Evolutionary conservation across 129 eudicot species (phyloP).

Genomic region (Saposhnikovia divaricata): DNA sequence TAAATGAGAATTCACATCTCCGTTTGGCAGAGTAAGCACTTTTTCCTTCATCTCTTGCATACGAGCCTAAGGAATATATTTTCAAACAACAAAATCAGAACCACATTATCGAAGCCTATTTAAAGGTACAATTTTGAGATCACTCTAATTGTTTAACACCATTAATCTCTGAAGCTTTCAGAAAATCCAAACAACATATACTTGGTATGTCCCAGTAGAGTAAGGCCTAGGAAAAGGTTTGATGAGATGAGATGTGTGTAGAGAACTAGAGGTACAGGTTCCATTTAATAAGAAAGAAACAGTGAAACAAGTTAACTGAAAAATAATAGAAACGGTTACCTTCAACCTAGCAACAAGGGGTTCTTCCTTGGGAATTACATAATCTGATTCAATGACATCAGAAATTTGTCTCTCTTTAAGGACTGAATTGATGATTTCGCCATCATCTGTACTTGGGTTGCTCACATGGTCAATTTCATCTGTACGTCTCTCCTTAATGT

Average conservation of each 20-base stretch:
- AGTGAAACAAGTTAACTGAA: not conserved
- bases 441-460: conserved; percentile 28
- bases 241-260: not conserved
- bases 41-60: conserved; percentile 98
- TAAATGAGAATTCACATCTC: conserved; percentile 74
- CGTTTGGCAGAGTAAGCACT: conserved; percentile 48
- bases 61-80: conserved; percentile 54
- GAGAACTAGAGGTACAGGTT: not conserved
- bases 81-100: conserved; percentile 5
- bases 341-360: conserved; percentile 90
- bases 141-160: not conserved
- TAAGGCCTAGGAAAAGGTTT: not conserved
- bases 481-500: conserved; percentile 18
- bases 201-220: not conserved
- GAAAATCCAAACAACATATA: not conserved
- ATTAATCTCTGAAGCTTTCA: not conserved
- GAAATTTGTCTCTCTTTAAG: conserved; percentile 35
- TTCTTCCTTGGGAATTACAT: conserved; percentile 56
- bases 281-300: not conserved
- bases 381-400: conserved; percentile 31
- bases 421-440: conserved; percentile 22
- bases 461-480: conserved; percentile 22
- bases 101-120: not conserved
- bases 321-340: conserved; percentile 23
- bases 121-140: not conserved